Conservation (phyloP, 805 yeast species). For the Starmerella apicola region DNA sequence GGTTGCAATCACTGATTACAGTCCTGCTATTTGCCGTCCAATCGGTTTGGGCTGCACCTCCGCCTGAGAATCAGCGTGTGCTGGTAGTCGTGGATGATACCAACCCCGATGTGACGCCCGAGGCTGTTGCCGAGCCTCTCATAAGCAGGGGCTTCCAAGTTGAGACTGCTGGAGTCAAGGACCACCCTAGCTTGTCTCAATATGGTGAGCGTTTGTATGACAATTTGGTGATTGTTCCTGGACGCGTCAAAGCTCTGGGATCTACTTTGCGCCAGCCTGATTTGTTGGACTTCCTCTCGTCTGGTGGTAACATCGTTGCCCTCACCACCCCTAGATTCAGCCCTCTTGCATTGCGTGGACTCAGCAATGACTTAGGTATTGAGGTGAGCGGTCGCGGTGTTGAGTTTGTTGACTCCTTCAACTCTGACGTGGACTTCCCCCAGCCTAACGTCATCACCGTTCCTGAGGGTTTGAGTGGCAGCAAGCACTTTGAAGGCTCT, state of each 20-base stretch:
- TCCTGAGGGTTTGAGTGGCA: constrained; percentile 2
- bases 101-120: constrained; percentile 11
- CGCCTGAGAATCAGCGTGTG: constrained; percentile 21
- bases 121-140: constrained; percentile 19
- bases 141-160: constrained; percentile 30
- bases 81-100: constrained; percentile 26
- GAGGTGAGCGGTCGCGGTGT: constrained; percentile 68
- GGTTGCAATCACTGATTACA: neutral
- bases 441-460: constrained; percentile 18
- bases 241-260: constrained; percentile 33
- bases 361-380: constrained; percentile 71
- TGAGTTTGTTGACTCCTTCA: constrained; percentile 54
- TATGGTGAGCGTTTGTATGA: constrained; percentile 39
- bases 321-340: constrained; percentile 41
- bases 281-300: constrained; percentile 46
- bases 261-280: constrained; percentile 33
- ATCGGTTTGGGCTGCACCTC: constrained; percentile 13
- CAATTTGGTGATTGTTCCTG: constrained; percentile 49
- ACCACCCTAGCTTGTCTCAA: constrained; percentile 27
- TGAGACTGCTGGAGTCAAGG: constrained; percentile 21
- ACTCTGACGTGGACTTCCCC: constrained; percentile 1
- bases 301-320: constrained; percentile 65
- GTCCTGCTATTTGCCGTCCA: neutral
- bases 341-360: constrained; percentile 51
- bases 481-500: constrained; percentile 1